These are phyloP conservation scores for Pythium guiyangense DNA, from an alignment of 352 stramenopile species.

Conservation along the genomic window DNA sequence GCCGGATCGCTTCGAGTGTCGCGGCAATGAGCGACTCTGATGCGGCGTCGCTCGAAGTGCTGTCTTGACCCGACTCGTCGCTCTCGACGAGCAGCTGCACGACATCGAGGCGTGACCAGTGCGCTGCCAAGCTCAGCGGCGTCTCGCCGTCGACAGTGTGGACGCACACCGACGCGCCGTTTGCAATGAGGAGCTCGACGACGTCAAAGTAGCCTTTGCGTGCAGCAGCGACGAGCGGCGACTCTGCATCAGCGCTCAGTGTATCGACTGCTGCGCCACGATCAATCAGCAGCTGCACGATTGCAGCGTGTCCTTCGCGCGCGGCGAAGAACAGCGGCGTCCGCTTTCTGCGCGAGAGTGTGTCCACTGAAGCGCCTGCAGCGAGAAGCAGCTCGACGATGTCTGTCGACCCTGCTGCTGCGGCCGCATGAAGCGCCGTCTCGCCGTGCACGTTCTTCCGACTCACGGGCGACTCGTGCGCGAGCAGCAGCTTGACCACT, in stretches of 20 bases:
- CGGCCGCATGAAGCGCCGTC: constrained; percentile 11
- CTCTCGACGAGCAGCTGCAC: constrained; percentile 10
- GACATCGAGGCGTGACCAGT: constrained; percentile 45
- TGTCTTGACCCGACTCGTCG: background rate
- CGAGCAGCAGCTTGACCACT: no score
- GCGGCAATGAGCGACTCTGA: background rate
- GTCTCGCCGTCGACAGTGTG: constrained; percentile 9
- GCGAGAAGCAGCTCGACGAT: constrained; percentile 12
- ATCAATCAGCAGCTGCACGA: constrained; percentile 68
- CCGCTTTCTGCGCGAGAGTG: constrained; percentile 77
- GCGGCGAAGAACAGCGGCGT: background rate
- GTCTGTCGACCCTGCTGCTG: constrained; percentile 3
- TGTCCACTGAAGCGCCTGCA: constrained; percentile 55
- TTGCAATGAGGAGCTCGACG: constrained; percentile 32
- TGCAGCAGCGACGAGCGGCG: constrained; percentile 69
- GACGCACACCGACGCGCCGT: constrained; percentile 9
- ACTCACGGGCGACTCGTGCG: constrained; percentile 69
- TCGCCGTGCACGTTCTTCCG: constrained; percentile 22
- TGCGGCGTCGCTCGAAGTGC: background rate
- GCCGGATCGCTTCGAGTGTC: background rate
- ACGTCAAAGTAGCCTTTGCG: constrained; percentile 28
- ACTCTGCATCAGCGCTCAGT: constrained; percentile 14
- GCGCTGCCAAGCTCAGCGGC: constrained; percentile 41
- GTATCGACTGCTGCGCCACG: constrained; percentile 5
- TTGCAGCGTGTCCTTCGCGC: constrained; percentile 62